Evolutionary conservation across 176 grass and related monocot genomes (phyloP).

Genomic region (Zoysia pacifica): DNA sequence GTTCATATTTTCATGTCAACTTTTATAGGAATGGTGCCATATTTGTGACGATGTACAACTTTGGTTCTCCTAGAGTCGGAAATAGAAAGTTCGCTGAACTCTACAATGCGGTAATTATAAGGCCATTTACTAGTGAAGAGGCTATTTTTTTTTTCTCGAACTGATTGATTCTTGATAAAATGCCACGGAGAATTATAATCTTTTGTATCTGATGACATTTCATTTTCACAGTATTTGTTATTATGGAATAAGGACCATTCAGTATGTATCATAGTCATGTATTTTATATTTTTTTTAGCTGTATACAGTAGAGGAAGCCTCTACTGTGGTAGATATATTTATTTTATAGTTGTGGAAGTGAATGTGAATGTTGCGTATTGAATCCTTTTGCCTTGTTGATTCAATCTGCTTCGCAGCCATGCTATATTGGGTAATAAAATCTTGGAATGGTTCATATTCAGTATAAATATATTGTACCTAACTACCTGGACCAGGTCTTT

Average conservation of each 20-base stretch:
- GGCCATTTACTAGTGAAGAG: slow-evolving; percentile 4
- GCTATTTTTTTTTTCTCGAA: slow-evolving; percentile 5
- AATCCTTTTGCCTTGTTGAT: slow-evolving; percentile 12
- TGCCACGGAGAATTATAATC: background rate
- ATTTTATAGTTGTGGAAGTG: slow-evolving; percentile 4
- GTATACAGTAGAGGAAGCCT: too few relatives aligned
- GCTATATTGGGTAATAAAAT: slow-evolving; percentile 12
- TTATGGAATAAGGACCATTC: slow-evolving; percentile 1
- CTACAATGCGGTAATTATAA: slow-evolving; percentile 85
- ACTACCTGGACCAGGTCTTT: background rate
- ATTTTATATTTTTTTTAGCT: too few relatives aligned
- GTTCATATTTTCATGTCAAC: background rate
- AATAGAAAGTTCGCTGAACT: slow-evolving; percentile 89
- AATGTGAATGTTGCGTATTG: slow-evolving; percentile 11
- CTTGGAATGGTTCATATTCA: background rate
- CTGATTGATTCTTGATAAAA: slow-evolving; percentile 29
- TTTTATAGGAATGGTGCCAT: slow-evolving; percentile 71
- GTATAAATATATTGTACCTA: slow-evolving; percentile 7
- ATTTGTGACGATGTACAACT: slow-evolving; percentile 90
- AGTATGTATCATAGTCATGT: background rate
- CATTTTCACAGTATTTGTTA: background rate
- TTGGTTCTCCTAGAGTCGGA: slow-evolving; percentile 96
- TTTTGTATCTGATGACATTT: background rate
- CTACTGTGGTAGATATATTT: too few relatives aligned
- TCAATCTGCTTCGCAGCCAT: slow-evolving; percentile 16